These are phyloP conservation scores for Mycogone perniciosa DNA, from an alignment of 2,329 filamentous ascomycete species.

Conservation along the genomic window DNA sequence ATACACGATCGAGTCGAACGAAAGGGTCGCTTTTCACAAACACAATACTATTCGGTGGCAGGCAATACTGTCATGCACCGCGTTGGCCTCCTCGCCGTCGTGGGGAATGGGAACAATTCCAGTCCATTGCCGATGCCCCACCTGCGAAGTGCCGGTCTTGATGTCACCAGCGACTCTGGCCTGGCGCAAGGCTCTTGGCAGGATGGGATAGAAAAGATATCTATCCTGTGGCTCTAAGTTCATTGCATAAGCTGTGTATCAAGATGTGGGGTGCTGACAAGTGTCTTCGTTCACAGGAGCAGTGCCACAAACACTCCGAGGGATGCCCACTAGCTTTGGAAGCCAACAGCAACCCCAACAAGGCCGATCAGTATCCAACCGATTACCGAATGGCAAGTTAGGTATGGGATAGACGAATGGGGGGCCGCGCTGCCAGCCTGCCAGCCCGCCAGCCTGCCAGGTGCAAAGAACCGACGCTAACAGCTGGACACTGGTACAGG, in stretches of 20 bases:
- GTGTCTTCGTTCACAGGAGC: constrained; percentile 37
- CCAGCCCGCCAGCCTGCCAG: background rate
- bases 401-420: constrained; percentile 33
- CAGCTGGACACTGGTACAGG: constrained; percentile 26
- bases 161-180: background rate
- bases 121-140: constrained; percentile 3
- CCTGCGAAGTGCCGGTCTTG: constrained; percentile 1
- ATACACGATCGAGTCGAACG: background rate
- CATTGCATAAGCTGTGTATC: background rate
- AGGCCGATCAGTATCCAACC: constrained; percentile 48
- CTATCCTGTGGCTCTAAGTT: background rate
- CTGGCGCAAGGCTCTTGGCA: background rate
- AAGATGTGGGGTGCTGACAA: constrained; percentile 21
- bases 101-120: background rate
- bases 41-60: background rate
- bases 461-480: constrained; percentile 12
- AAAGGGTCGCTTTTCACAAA: background rate
- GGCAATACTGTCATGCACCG: background rate
- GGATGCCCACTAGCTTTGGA: constrained; percentile 55
- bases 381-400: constrained; percentile 61
- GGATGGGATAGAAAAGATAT: too few relatives aligned
- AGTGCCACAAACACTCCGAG: constrained; percentile 56
- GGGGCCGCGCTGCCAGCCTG: constrained; percentile 1
- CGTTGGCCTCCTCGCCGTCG: background rate
- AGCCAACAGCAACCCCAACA: constrained; percentile 53